phyloP scores from a whole-genome alignment of 1,284 basidiomycete genomes.

The Moniliophthora roreri region DNA sequence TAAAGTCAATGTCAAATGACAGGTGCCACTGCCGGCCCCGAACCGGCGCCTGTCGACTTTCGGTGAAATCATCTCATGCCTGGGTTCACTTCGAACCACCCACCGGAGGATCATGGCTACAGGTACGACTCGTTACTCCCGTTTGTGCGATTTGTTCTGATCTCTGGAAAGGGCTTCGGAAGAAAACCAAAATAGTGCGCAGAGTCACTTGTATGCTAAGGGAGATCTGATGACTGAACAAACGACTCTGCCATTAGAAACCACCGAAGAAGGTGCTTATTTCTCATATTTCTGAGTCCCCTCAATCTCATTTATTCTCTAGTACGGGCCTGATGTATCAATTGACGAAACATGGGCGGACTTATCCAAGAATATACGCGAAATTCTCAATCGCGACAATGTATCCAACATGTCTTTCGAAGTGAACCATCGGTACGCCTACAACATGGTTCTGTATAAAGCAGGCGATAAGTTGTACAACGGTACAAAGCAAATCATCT shows the following conservation, averaged over 20 bases:
- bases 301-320: constrained; percentile 3
- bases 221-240: not conserved
- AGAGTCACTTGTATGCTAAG: constrained; percentile 1
- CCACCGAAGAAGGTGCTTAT: constrained; percentile 51
- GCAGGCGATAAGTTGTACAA: constrained; percentile 88
- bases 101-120: constrained; percentile 4
- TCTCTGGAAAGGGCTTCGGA: constrained; percentile 7
- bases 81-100: not conserved
- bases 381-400: constrained; percentile 91
- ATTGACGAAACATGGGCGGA: constrained; percentile 75
- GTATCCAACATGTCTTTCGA: constrained; percentile 93
- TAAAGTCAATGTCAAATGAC: too few species aligned
- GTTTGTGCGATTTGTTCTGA: not conserved
- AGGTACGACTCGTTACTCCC: constrained; percentile 1
- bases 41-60: too few species aligned
- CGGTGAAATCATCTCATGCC: not conserved
- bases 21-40: too few species aligned
- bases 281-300: constrained; percentile 3
- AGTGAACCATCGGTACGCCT: constrained; percentile 93
- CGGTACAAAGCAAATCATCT: constrained; percentile 80
- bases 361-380: constrained; percentile 82
- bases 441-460: constrained; percentile 91
- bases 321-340: constrained; percentile 72
- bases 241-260: constrained; percentile 35
- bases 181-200: constrained; percentile 15